A percentile compares a stretch with the other conserved stretches of the same genome.
Conservation (phyloP, 2,329 filamentous ascomycete genomes). For the Leptographium flavum region DNA sequence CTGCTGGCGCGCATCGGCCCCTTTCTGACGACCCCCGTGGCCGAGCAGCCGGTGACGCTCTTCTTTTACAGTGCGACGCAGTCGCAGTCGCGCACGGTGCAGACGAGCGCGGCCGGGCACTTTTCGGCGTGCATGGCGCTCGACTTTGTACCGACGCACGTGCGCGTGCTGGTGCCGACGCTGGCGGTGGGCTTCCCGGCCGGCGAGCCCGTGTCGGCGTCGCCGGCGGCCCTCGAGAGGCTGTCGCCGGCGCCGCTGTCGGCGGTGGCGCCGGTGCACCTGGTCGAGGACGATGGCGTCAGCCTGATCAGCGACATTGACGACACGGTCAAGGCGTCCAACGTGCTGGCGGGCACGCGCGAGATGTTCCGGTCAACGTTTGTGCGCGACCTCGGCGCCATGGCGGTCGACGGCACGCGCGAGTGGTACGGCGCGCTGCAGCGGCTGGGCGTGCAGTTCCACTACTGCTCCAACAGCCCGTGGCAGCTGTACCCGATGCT, state of each 20-base stretch:
- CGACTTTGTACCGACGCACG: slow-evolving; percentile 80
- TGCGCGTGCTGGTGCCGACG: slow-evolving; percentile 59
- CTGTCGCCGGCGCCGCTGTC: slow-evolving; percentile 52
- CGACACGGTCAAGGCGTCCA: slow-evolving; percentile 92
- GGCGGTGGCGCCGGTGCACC: slow-evolving; percentile 58
- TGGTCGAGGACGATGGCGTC: slow-evolving; percentile 67
- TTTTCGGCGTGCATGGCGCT: slow-evolving; percentile 69
- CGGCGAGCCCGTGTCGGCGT: not conserved
- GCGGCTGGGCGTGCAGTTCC: slow-evolving; percentile 70
- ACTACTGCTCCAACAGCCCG: slow-evolving; percentile 98
- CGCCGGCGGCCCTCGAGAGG: no score
- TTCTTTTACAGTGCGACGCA: slow-evolving; percentile 86
- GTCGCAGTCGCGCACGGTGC: slow-evolving; percentile 72
- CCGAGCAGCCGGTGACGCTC: slow-evolving; percentile 66
- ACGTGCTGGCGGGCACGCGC: slow-evolving; percentile 71
- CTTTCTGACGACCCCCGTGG: slow-evolving; percentile 75
- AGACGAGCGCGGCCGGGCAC: slow-evolving; percentile 80
- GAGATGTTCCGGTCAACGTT: slow-evolving; percentile 97
- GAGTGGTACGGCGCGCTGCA: slow-evolving; percentile 79
- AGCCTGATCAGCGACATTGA: slow-evolving; percentile 96
- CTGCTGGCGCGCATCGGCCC: slow-evolving; percentile 78
- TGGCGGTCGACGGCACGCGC: slow-evolving; percentile 73
- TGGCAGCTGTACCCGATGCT: slow-evolving; percentile 94
- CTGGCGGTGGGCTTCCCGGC: not conserved
- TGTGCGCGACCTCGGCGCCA: slow-evolving; percentile 65